Evolutionary conservation across 2,329 filamentous ascomycete genomes (phyloP).

Genomic region (Penicillium sp.): DNA sequence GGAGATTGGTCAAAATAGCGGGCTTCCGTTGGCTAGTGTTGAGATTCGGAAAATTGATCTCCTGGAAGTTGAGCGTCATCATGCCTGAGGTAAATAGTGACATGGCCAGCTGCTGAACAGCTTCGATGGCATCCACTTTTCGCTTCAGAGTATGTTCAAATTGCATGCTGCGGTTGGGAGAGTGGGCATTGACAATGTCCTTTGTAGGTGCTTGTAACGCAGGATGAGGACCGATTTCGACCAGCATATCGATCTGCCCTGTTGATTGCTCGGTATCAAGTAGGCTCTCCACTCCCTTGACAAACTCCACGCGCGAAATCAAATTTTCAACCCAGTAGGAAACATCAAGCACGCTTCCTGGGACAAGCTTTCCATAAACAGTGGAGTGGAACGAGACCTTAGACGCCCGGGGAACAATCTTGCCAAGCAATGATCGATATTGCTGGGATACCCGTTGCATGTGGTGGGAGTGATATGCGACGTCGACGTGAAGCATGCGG

Average conservation of each 20-base stretch:
- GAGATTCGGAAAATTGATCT: conserved; percentile 24
- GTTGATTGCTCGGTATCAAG: background rate
- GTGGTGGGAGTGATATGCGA: conserved; percentile 38
- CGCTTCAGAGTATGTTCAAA: conserved; percentile 24
- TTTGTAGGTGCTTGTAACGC: conserved; percentile 23
- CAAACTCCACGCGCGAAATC: conserved; percentile 27
- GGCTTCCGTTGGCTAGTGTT: conserved; percentile 10
- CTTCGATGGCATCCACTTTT: conserved; percentile 19
- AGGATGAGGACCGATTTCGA: conserved; percentile 28
- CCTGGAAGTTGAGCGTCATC: conserved; percentile 21
- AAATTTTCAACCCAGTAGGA: conserved; percentile 29
- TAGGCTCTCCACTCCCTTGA: conserved; percentile 22
- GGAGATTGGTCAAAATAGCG: conserved; percentile 22
- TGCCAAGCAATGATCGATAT: conserved; percentile 23
- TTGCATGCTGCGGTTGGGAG: conserved; percentile 14
- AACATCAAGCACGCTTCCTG: conserved; percentile 16
- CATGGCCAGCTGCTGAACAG: conserved; percentile 22
- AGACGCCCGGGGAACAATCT: conserved; percentile 21
- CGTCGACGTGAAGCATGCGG: conserved; percentile 30
- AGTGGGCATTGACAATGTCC: conserved; percentile 17
- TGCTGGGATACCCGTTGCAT: conserved; percentile 28
- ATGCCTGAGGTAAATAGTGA: conserved; percentile 22
- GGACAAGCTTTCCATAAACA: conserved; percentile 20
- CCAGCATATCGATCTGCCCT: conserved; percentile 15
- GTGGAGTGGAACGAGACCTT: conserved; percentile 26